Percentiles rank a stretch among this genome's conserved stretches.
These are phyloP conservation scores for Blastosporella zonata DNA, from an alignment of 1,284 basidiomycete genomes.

Conservation along the genomic window DNA sequence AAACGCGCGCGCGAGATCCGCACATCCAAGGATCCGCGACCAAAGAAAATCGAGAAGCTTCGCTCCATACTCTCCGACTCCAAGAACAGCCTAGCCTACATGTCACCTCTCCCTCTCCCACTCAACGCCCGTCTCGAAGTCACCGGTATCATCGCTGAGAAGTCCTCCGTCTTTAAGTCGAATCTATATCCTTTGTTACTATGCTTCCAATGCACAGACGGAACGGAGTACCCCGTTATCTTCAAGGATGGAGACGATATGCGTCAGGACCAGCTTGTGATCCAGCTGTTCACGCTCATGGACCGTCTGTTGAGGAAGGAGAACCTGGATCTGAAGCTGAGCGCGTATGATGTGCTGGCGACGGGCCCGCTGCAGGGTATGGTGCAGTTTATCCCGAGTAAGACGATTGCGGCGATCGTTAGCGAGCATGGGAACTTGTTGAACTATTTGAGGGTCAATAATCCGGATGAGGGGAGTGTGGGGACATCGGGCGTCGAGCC, in stretches of 20 bases:
- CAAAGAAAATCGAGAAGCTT: conserved; percentile 97
- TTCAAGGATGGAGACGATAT: conserved; percentile 99
- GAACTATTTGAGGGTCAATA: conserved; percentile 81
- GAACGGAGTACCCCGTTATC: conserved; percentile 87
- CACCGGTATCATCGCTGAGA: conserved; percentile 85
- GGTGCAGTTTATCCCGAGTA: conserved; percentile 95
- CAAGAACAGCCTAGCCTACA: conserved; percentile 75
- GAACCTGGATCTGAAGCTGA: conserved; percentile 91
- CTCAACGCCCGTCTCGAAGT: conserved; percentile 84
- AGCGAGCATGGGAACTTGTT: conserved; percentile 90
- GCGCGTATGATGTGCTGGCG: conserved; percentile 91
- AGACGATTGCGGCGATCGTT: conserved; percentile 91
- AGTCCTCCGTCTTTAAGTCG: conserved; percentile 96
- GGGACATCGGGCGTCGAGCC: conserved; percentile 93
- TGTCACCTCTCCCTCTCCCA: conserved; percentile 82
- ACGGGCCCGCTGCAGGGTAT: conserved; percentile 93
- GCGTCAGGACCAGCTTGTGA: conserved; percentile 96
- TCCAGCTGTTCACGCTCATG: conserved; percentile 98
- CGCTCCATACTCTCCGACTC: conserved; percentile 80
- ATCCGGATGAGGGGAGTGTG: conserved; percentile 90
- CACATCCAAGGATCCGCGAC: conserved; percentile 87
- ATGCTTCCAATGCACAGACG: conserved; percentile 80
- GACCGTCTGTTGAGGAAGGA: conserved; percentile 92
- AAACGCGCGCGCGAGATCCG: conserved; percentile 85
- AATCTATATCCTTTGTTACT: conserved; percentile 92